Percentiles rank a stretch among this genome's conserved stretches.
Evolutionary conservation across 768 basidiomycete genomes (phyloP).

Genomic region (Krasilnikovozyma curviuscula): DNA sequence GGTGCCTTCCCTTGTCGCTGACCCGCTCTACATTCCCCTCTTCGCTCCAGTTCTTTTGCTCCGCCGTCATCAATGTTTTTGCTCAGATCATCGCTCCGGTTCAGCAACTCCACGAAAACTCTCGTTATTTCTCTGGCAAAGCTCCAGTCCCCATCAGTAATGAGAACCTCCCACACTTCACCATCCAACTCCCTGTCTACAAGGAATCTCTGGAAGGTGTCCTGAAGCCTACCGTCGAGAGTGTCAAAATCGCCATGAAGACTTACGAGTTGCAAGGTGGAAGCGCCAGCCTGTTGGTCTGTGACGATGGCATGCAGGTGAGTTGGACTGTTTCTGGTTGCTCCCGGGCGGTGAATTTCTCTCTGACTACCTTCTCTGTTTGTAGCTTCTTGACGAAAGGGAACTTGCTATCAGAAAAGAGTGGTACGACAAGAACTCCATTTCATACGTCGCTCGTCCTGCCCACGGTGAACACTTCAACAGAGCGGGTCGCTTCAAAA

Average conservation of each 20-base stretch:
- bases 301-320: slow-evolving; percentile 55
- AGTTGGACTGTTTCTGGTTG: slow-evolving; percentile 38
- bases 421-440: slow-evolving; percentile 49
- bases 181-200: slow-evolving; percentile 12
- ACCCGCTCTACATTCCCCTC: slow-evolving; percentile 53
- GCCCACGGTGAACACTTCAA: slow-evolving; percentile 47
- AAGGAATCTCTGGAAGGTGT: slow-evolving; percentile 14
- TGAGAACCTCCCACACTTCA: slow-evolving; percentile 12
- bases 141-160: no score
- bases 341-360: slow-evolving; percentile 52
- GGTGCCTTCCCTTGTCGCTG: slow-evolving; percentile 47
- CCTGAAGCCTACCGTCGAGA: slow-evolving; percentile 12
- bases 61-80: slow-evolving; percentile 20
- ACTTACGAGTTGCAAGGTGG: slow-evolving; percentile 72
- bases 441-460: slow-evolving; percentile 67
- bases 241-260: slow-evolving; percentile 73
- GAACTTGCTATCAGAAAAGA: slow-evolving; percentile 46
- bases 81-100: slow-evolving; percentile 26
- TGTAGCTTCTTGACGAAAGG: slow-evolving; percentile 32
- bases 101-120: slow-evolving; percentile 23
- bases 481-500: slow-evolving; percentile 77
- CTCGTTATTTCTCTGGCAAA: no score
- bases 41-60: slow-evolving; percentile 32
- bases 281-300: slow-evolving; percentile 53
- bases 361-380: no score